Percentiles rank a stretch among this genome's conserved stretches.
phyloP scores from a whole-genome alignment of 257 asterid genomes.

The Gynochthodes officinalis region DNA sequence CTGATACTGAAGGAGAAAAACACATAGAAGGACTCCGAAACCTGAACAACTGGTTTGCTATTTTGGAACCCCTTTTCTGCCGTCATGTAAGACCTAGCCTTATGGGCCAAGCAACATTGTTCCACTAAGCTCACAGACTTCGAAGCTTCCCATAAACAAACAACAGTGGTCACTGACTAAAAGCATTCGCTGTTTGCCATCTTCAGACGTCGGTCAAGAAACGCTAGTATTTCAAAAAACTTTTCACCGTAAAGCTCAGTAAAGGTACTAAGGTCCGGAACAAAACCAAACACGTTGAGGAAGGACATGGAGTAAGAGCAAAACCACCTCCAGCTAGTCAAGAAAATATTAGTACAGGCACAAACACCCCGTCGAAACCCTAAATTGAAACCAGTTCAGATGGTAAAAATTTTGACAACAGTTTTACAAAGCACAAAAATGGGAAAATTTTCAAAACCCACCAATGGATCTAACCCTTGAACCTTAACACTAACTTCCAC shows the following conservation, averaged over 20 bases:
- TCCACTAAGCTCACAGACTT: background rate
- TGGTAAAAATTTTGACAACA: background rate
- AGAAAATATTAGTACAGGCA: background rate
- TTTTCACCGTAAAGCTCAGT: conserved; percentile 14
- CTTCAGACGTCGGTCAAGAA: conserved; percentile 7
- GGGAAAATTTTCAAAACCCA: background rate
- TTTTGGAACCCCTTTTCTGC: background rate
- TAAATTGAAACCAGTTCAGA: conserved; percentile 15
- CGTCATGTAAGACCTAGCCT: conserved; percentile 19
- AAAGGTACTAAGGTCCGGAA: conserved; percentile 10
- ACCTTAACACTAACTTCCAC: background rate
- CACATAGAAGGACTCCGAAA: conserved; percentile 10
- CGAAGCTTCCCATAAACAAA: conserved; percentile 4
- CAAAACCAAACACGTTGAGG: conserved; percentile 13
- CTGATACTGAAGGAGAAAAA: conserved; percentile 13
- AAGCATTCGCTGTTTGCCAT: conserved; percentile 32
- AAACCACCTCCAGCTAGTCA: background rate
- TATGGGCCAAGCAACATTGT: conserved; percentile 28
- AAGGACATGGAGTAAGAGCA: background rate
- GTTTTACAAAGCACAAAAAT: conserved; percentile 7
- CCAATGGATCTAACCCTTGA: conserved; percentile 20
- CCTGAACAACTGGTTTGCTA: conserved; percentile 4
- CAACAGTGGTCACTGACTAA: conserved; percentile 17
- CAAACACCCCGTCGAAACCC: conserved; percentile 33
- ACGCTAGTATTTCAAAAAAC: background rate